These are phyloP conservation scores for Blastobotrys proliferans DNA, from an alignment of 1,139 yeast species.

Conservation along the genomic window DNA sequence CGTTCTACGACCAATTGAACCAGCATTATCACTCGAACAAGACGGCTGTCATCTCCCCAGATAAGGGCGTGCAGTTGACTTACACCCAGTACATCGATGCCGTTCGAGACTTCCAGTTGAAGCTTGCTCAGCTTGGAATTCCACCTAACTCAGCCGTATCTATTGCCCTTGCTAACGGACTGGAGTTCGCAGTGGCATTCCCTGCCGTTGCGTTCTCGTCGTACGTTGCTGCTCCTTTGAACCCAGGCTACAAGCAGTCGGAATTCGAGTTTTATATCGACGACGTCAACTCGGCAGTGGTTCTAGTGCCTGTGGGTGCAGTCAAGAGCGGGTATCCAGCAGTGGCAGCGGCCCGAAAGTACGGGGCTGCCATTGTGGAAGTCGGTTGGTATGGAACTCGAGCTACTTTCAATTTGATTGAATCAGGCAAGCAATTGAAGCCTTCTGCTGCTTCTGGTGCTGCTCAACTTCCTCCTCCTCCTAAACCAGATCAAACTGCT, in stretches of 20 bases:
- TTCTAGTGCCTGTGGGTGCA: conserved; percentile 53
- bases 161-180: conserved; percentile 53
- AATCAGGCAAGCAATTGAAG: conserved; percentile 5
- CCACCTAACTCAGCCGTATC: conserved; percentile 48
- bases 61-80: conserved; percentile 31
- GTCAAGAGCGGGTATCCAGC: conserved; percentile 40
- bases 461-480: conserved; percentile 37
- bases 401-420: conserved; percentile 17
- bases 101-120: conserved; percentile 27
- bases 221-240: conserved; percentile 60
- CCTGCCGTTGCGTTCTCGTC: conserved; percentile 52
- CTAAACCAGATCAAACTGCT: conserved; percentile 47
- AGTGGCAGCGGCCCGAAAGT: conserved; percentile 47
- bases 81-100: conserved; percentile 28
- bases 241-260: conserved; percentile 52
- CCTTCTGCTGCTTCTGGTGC: conserved; percentile 2
- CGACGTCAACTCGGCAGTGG: conserved; percentile 52
- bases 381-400: conserved; percentile 41
- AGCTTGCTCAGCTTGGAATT: conserved; percentile 31
- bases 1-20: conserved; percentile 22
- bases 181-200: conserved; percentile 54
- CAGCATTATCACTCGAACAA: conserved; percentile 15
- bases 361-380: conserved; percentile 48
- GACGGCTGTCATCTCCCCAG: conserved; percentile 30
- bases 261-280: conserved; percentile 61